Conservation (phyloP, 2,329 filamentous ascomycete genomes). For the Sarocladiaceae sp. region DNA sequence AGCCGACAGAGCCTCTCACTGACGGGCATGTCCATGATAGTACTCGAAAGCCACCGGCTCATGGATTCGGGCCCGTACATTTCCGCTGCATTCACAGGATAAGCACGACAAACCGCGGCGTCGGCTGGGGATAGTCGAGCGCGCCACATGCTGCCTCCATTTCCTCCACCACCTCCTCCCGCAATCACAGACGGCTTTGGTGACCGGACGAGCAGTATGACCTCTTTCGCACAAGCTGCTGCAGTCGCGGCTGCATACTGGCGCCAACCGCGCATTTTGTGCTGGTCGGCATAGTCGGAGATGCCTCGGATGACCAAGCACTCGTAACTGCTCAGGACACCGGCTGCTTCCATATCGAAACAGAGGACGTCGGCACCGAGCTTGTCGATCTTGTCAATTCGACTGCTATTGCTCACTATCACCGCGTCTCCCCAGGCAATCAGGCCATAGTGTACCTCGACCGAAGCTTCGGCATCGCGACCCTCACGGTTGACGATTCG, state of each 20-base stretch:
- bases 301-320: constrained; percentile 31
- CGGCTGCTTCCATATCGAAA: constrained; percentile 24
- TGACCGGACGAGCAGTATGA: constrained; percentile 6
- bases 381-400: constrained; percentile 22
- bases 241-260: constrained; percentile 27
- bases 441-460: constrained; percentile 15
- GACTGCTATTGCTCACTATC: constrained; percentile 22
- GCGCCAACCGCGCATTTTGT: constrained; percentile 33
- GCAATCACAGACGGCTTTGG: neutral
- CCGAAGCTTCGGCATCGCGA: neutral
- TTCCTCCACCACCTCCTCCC: neutral
- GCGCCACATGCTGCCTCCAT: too few relatives aligned
- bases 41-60: too few relatives aligned
- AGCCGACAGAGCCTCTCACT: too few relatives aligned
- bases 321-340: constrained; percentile 18
- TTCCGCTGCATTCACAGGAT: too few relatives aligned
- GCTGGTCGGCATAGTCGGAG: constrained; percentile 32
- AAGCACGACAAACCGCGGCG: too few relatives aligned
- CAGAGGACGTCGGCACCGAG: constrained; percentile 12
- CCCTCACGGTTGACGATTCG: neutral
- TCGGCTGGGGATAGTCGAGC: too few relatives aligned
- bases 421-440: constrained; percentile 27
- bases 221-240: constrained; percentile 17
- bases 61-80: too few relatives aligned
- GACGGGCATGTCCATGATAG: too few relatives aligned